Base-by-base conservation (phyloP, 192 early-diverging fungal genomes). In the Backusella morwellensis region DNA sequence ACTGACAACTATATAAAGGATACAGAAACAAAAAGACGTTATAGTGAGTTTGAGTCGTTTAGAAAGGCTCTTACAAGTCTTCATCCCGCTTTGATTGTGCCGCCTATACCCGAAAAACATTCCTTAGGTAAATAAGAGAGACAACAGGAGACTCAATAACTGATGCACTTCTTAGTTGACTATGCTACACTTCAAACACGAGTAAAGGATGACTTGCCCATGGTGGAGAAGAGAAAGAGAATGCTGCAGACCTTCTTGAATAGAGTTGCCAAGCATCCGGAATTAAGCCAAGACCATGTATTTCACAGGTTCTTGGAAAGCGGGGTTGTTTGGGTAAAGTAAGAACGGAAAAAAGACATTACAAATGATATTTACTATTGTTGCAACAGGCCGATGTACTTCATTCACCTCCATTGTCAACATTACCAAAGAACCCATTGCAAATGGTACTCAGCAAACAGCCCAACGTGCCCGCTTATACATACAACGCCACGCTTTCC, bases 31-130 rank as follows among this genome's bases (percentile, higher is more conserved):
- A 92, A 88, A 74, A 91, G 94, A 63, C 90, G 98, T 40, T 99
- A 99, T 83, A 96, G 95, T 70, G 98, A 99, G 82, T 99, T 99
- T 76, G 97, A 98, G 81, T 91, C 95, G 3, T 86, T 99, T 54
- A 87, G 96, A 73, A 93, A 88, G 67, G 81, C 92, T 14, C 86
- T 99, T 68, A 85, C 84, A 21, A 86, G 90, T 44, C 86, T 96
- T 70, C 94, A 98, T 80, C 97, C 96, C 6, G 94, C 92, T 1
- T 80, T 94, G 52, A 93, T 97, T 67, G 90, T 98, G 11, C 96
- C 97, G 6, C 97, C 98, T 26, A 97, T 99, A 77, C 98, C 98
- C 21, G 97, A 98, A 75, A 99, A 99, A 85, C 97, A 99, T 86
- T 92, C 95, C 23, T 80, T 99, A 69, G 86, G 92, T 85, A 90